Evolutionary conservation across 2,329 filamentous ascomycete species (phyloP).

Genomic region (Apiospora rasikravindrae): DNA sequence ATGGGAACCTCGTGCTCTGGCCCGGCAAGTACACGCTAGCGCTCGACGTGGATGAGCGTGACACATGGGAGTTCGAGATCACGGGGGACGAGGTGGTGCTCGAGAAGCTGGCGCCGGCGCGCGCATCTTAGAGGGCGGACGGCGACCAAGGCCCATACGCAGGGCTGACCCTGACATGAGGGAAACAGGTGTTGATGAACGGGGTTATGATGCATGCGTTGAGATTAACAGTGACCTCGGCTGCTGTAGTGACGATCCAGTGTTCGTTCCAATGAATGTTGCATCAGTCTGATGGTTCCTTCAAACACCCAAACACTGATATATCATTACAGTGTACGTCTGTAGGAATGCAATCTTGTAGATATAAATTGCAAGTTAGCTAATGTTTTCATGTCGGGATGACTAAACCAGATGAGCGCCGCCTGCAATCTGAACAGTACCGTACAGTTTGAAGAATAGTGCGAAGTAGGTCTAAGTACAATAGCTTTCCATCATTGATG

Average conservation of each 20-base stretch:
- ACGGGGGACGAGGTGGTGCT: constrained; percentile 10
- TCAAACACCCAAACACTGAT: neutral
- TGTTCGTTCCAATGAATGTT: neutral
- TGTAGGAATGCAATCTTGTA: neutral
- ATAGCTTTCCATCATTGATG: neutral
- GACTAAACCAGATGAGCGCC: neutral
- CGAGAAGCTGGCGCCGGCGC: constrained; percentile 23
- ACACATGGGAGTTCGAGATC: neutral
- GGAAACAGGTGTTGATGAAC: neutral
- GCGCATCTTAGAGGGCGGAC: neutral
- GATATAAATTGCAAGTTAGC: neutral
- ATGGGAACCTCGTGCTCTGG: constrained; percentile 40
- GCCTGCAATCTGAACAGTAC: neutral
- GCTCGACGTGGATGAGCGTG: constrained; percentile 13
- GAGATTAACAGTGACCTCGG: too few relatives aligned
- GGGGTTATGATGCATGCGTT: neutral
- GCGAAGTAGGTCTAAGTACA: neutral
- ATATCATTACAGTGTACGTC: neutral
- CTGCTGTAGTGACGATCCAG: neutral
- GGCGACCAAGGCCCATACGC: neutral
- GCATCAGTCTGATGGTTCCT: too few relatives aligned
- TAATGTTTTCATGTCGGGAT: neutral
- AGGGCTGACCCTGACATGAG: too few relatives aligned
- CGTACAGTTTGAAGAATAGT: neutral
- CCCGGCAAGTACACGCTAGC: constrained; percentile 7